Base-by-base conservation (phyloP, 306 rosid genomes). In the Prosopis cineraria region DNA sequence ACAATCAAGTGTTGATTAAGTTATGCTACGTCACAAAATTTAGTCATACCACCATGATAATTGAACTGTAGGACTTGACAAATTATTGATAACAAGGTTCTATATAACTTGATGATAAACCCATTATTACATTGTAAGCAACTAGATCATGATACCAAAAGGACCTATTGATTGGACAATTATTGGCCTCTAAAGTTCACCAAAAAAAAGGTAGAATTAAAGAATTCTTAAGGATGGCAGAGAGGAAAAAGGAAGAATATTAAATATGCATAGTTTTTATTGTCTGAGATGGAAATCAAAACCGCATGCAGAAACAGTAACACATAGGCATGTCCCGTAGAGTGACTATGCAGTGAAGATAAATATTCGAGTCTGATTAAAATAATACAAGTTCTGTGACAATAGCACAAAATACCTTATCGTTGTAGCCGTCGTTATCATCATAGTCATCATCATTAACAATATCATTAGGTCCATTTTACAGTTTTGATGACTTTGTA, bases 371-470 rank as follows among this genome's bases (percentile, higher is more conserved):
- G 79, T 77, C 84, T 64, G 63, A 76, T 10, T 75, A 75, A 53
- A 79, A 62, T 76, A 84, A 60, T 74, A 30, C 52, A 72, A 39
- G 25, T 68, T 60, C 34, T 70, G 20, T 20, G 29, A 31, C 34
- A 68, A 30, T 30, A 43, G 34, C 80, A 75, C 74, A 2, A 76
- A 69, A 30, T 60, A 29, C 68, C 20, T 81, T 47, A 52, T 64
- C 20, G 65, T 79, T 70, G 79, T 80, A 78, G 84, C 83, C 73
- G 85, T 66, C 80, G 80, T 82, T 81, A 81, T 84, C 84, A 81
- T 78, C 84, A 81, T 78, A 81, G 36, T 73, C 85, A 77, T 88
- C 94, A 88, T 86, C 87, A 90, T 88, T 85, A 84, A 86, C 86
- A 86, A 86, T 85, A 88, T 85, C 88, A 83, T 86, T 87, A 84